A percentile compares a stretch with the other conserved stretches of the same genome.
These are phyloP conservation scores for Aspergillus ellipticus DNA, from an alignment of 495 filamentous ascomycete species.

Conservation along the genomic window DNA sequence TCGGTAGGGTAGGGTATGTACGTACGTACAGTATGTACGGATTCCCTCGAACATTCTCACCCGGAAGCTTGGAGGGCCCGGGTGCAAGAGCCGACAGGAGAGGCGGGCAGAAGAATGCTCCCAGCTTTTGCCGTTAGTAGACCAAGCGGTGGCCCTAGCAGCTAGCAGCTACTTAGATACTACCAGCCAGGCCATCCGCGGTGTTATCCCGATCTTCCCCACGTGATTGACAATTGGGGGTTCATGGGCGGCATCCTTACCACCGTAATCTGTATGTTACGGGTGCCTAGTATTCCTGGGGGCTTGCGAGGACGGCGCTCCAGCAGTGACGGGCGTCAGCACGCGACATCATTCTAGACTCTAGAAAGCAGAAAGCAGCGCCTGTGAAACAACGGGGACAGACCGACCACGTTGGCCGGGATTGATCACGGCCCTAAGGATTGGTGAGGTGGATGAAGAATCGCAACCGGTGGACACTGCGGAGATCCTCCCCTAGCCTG, in stretches of 20 bases:
- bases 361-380: not conserved
- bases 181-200: not conserved
- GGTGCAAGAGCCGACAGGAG: too few species aligned
- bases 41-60: not conserved
- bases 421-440: not conserved
- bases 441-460: not conserved
- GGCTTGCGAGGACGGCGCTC: too few species aligned
- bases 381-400: not conserved
- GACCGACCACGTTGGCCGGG: not conserved
- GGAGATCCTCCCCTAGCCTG: slow-evolving; percentile 1
- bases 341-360: not conserved
- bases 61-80: not conserved
- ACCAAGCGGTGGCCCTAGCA: not conserved
- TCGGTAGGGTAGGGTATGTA: not conserved
- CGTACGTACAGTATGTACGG: not conserved
- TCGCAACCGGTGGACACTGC: not conserved
- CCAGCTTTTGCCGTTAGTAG: not conserved
- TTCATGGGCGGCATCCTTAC: not conserved
- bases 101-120: not conserved
- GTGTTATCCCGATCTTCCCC: not conserved
- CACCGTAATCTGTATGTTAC: too few species aligned
- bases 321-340: not conserved
- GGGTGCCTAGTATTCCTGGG: too few species aligned
- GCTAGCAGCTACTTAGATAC: not conserved
- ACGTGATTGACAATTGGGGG: slow-evolving; percentile 11